Evolutionary conservation across 2,329 filamentous ascomycete species (phyloP), one percentile per base, ranked within the genome.

Genomic region (Cladorrhinum sp.): DNA sequence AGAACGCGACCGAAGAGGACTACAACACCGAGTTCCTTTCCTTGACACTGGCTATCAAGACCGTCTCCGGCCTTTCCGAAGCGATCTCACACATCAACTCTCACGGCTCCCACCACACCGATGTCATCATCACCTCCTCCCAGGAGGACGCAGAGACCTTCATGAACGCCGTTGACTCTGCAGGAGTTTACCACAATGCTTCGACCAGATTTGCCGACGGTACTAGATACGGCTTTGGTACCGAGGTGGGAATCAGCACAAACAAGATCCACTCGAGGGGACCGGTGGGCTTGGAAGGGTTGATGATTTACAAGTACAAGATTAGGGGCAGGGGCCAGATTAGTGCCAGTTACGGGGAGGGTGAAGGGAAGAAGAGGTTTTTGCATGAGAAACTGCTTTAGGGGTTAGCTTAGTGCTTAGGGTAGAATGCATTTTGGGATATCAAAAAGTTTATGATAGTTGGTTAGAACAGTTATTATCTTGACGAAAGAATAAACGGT

Each of bases 281-380:
- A 0, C 95, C 95, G 0, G 95, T 99, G 5, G 95, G 95, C 1
- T 79, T 99, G 57, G 95, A 98, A 72, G 95, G 95, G 0, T 76
- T 99, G 73, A 96, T 92, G 73, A 98, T 98, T 64, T 97, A 99
- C 79, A 97, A 97, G 80, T 99, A 97, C 80, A 86, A 95, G 75
- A 82, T 99, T 65, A 81, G 90, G 39, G 95, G 94, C 0, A 80
- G 85, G 62, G 95, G 93, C 9, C 95, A 99, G 67, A 81, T 87
- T n/a, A 91, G 91, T 21, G 84, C 84, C 0, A 86, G 86, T 58
- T 98, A 97, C 65, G 86, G 86, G 10, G 83, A 85, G 60, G 85
- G 84, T 1, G 80, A 84, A 62, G 83, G 84, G 18, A 79, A 86
- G 77, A 82, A 77, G 70, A 73, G 73, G 4, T 88, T 82, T 73